These are phyloP conservation scores for Orbilia javanica DNA, from an alignment of 2,329 filamentous ascomycete genomes.

Conservation along the genomic window DNA sequence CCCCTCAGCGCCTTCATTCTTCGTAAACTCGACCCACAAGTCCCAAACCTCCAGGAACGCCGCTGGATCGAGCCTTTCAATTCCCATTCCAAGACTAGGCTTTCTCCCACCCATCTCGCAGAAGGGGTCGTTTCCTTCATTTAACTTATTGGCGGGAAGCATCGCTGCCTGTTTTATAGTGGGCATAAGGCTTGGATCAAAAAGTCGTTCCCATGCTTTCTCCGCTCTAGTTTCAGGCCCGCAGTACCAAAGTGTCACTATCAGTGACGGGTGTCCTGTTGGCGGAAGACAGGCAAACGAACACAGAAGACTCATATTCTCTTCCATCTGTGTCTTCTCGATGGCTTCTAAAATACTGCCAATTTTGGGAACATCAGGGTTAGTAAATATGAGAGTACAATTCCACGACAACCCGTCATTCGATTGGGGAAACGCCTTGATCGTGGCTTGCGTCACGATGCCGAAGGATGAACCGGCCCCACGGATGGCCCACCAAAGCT, in stretches of 20 bases:
- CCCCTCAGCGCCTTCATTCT: conserved; percentile 23
- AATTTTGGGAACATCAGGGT: conserved; percentile 1
- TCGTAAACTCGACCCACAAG: conserved; percentile 7
- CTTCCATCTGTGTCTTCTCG: background rate
- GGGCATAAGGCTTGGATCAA: conserved; percentile 59
- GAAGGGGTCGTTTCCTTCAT: conserved; percentile 17
- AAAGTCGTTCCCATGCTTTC: conserved; percentile 59
- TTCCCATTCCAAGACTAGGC: conserved; percentile 14
- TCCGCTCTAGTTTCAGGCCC: conserved; percentile 51
- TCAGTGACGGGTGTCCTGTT: background rate
- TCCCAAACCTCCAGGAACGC: conserved; percentile 14
- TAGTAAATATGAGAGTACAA: conserved; percentile 62
- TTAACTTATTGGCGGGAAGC: conserved; percentile 60
- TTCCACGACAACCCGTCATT: conserved; percentile 59
- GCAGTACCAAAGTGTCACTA: conserved; percentile 26
- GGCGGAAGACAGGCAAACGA: background rate
- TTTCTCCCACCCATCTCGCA: conserved; percentile 6
- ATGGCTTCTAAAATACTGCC: background rate
- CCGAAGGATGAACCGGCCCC: conserved; percentile 67
- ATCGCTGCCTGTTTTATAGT: conserved; percentile 50
- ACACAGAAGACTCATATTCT: background rate
- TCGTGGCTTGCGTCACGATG: conserved; percentile 66
- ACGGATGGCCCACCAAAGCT: conserved; percentile 66
- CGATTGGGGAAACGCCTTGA: conserved; percentile 64
- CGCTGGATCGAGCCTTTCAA: background rate